phyloP scores from a whole-genome alignment of 2,329 filamentous ascomycete genomes.

The Zasmidium citrigriseum region DNA sequence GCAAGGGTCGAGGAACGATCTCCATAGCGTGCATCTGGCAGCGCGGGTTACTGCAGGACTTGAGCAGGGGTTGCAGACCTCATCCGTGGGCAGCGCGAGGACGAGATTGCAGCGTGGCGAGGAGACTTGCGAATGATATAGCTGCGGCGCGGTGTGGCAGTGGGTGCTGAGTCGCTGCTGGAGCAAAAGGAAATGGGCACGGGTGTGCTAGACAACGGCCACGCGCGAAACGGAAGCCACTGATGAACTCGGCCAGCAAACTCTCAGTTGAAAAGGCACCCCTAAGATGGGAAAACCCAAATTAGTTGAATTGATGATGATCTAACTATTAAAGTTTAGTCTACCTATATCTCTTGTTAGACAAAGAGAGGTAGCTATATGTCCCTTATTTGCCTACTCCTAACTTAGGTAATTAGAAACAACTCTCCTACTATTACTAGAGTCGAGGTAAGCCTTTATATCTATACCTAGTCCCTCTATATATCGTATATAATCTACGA shows the following conservation, averaged over 20 bases:
- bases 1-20: background rate
- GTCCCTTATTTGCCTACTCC: slow-evolving; percentile 1
- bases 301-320: background rate
- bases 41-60: background rate
- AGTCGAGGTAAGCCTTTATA: background rate
- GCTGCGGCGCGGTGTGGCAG: background rate
- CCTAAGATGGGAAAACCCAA: background rate
- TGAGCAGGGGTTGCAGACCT: background rate
- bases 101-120: background rate
- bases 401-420: background rate
- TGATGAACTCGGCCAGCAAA: too few species aligned
- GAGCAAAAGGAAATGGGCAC: background rate
- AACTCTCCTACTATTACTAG: slow-evolving; percentile 6
- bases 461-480: slow-evolving; percentile 1
- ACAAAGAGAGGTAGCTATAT: too few species aligned
- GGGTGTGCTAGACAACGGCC: background rate
- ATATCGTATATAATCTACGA: slow-evolving; percentile 2
- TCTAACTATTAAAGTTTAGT: background rate
- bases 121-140: too few species aligned
- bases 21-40: background rate
- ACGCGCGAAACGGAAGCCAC: background rate
- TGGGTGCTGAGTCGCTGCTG: background rate
- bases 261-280: background rate
- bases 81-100: background rate
- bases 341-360: background rate